Conservation (phyloP, 1,139 yeast species). For the Kurtzmaniella quercitrusa region DNA sequence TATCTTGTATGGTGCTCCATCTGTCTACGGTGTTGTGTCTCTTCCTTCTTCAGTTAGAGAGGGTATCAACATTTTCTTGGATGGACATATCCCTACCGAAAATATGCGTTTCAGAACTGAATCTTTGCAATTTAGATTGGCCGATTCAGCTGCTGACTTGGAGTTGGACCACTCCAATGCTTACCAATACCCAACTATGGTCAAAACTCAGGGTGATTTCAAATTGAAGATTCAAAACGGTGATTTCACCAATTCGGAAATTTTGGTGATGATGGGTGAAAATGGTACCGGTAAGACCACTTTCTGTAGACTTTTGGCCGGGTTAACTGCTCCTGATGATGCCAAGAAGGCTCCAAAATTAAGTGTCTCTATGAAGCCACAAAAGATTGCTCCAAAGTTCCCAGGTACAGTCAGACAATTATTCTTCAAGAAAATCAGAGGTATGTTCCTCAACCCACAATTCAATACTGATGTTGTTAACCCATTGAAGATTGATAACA, state of each 20-base stretch:
- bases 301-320: slow-evolving; percentile 90
- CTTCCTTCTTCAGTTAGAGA: slow-evolving; percentile 95
- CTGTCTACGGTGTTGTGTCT: slow-evolving; percentile 97
- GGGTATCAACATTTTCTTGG: slow-evolving; percentile 96
- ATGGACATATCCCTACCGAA: slow-evolving; percentile 96
- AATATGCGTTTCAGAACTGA: slow-evolving; percentile 95
- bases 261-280: slow-evolving; percentile 99
- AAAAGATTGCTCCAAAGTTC: slow-evolving; percentile 97
- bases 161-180: slow-evolving; percentile 76
- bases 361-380: slow-evolving; percentile 96
- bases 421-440: slow-evolving; percentile 93
- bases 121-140: slow-evolving; percentile 86
- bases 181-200: slow-evolving; percentile 74
- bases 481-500: slow-evolving; percentile 89
- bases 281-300: slow-evolving; percentile 99
- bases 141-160: slow-evolving; percentile 84
- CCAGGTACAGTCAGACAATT: slow-evolving; percentile 97
- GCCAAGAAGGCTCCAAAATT: slow-evolving; percentile 77
- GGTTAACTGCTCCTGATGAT: slow-evolving; percentile 82
- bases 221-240: slow-evolving; percentile 76
- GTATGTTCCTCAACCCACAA: slow-evolving; percentile 91
- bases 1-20: slow-evolving; percentile 95
- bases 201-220: slow-evolving; percentile 95
- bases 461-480: slow-evolving; percentile 97
- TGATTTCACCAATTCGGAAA: slow-evolving; percentile 93